Evolutionary conservation across 139 green algal species (phyloP).

Genomic region (Spirogloea muscicola): DNA sequence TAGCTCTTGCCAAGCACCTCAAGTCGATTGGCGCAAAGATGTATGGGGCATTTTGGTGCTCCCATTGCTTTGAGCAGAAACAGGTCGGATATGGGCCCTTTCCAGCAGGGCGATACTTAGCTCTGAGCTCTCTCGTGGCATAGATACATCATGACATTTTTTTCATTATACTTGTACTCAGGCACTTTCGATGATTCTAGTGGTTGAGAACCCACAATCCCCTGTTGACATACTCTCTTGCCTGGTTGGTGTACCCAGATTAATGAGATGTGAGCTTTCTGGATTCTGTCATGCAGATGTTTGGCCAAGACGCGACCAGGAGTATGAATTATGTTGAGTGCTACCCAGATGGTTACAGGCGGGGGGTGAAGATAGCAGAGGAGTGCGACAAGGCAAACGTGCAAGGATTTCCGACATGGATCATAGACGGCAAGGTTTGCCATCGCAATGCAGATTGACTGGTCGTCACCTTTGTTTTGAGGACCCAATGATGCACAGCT

Average conservation of each 20-base stretch:
- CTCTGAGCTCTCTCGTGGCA: no score
- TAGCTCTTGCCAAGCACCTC: constrained; percentile 64
- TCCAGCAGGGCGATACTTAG: no score
- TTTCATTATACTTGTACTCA: no score
- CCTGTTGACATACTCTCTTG: no score
- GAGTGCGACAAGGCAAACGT: constrained; percentile 74
- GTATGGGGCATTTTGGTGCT: constrained; percentile 98
- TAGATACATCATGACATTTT: no score
- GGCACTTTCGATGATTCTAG: background rate
- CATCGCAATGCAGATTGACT: no score
- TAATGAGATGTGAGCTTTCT: background rate
- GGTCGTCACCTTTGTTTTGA: no score
- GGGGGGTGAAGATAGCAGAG: constrained; percentile 47
- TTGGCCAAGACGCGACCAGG: constrained; percentile 64
- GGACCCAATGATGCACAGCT: no score
- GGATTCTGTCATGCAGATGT: constrained; percentile 66
- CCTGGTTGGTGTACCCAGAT: no score
- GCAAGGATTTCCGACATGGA: constrained; percentile 91
- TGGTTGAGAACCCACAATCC: background rate
- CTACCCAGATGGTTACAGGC: constrained; percentile 82
- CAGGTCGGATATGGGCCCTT: constrained; percentile 34
- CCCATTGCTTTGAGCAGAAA: constrained; percentile 95
- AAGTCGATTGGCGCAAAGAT: constrained; percentile 76
- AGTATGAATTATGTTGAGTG: constrained; percentile 97
- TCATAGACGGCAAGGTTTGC: constrained; percentile 80